Percentiles rank a stretch among this genome's conserved stretches.
Evolutionary conservation across 495 filamentous ascomycete species (phyloP).

Genomic region (Lophiotrema nucula): DNA sequence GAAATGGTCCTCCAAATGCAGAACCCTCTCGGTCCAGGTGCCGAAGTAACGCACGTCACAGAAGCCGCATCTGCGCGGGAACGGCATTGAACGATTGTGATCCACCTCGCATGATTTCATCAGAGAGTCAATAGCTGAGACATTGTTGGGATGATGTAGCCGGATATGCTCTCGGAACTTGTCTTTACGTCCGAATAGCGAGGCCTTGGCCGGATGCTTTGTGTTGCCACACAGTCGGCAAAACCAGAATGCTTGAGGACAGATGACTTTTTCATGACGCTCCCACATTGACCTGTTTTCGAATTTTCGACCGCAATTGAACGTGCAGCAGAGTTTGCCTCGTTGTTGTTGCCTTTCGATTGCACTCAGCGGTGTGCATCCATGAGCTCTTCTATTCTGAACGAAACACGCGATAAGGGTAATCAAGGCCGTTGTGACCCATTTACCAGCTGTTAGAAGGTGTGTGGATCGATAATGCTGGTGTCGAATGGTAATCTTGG

Average conservation of each 20-base stretch:
- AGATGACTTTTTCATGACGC: slow-evolving; percentile 2
- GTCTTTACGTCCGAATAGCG: not conserved
- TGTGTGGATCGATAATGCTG: too few relatives aligned
- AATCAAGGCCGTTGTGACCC: not conserved
- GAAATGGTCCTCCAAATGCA: slow-evolving; percentile 7
- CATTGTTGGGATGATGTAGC: not conserved
- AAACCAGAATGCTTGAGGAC: slow-evolving; percentile 12
- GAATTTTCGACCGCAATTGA: slow-evolving; percentile 1
- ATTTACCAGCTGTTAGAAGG: not conserved
- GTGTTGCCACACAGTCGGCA: slow-evolving; percentile 7
- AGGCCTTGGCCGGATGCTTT: not conserved
- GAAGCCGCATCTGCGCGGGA: slow-evolving; percentile 8
- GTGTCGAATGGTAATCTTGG: too few relatives aligned
- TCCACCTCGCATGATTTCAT: not conserved
- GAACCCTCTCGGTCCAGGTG: slow-evolving; percentile 6
- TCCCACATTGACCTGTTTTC: not conserved
- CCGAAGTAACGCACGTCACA: not conserved
- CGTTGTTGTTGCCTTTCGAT: slow-evolving; percentile 1
- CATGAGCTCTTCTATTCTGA: not conserved
- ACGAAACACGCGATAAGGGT: not conserved
- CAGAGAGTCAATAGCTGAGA: not conserved
- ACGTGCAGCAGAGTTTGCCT: not conserved
- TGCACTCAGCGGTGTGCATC: not conserved
- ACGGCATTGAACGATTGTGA: not conserved
- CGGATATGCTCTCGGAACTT: slow-evolving; percentile 9